Base-by-base conservation (phyloP, 805 yeast genomes). In the Saccharomycopsis fermentans region DNA sequence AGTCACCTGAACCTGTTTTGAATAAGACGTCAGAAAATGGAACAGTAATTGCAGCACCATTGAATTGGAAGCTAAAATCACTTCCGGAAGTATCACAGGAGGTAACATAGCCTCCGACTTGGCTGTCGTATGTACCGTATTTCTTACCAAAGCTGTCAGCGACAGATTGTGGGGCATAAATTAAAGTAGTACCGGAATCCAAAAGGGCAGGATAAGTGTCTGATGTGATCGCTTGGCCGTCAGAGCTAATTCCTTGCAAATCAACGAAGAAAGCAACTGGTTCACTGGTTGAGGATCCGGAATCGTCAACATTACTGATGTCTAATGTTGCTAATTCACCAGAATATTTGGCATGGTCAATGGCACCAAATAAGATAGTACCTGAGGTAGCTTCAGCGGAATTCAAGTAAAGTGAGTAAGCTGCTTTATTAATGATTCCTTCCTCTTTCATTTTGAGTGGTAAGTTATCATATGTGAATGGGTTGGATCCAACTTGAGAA, bases 361-460 rank as follows among this genome's bases (percentile, higher is more conserved):
- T 74, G 35, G 80, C 86, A 17, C 86, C 85, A 69, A 81, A 81
- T 56, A 81, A 68, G 39, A 81, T 68, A 16, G 73, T 63, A 0
- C 77, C 79, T 12, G 60, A 16, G 17, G 55, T 39, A 19, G 63
- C 61, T 4, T 58, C 56, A 1, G 63, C 55, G 17, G 70, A 68
- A 60, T 74, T 71, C 63, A 78, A 70, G 69, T 73, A 79, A 58
- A 80, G 69, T 29, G 82, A 78, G 67, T 77, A 80, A 9, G 78
- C 73, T n/a, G 63, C 65, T 51, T 69, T 67, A 39, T 67, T 63
- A 61, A 77, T 79, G 50, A 69, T 52, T 17, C 82, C 82, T 43
- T 71, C 72, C 9, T 64, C 59, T 62, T 71, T 73, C 67, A 70
- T 67, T 58, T 63, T 62, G 43, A 64, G 58, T 17, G 79, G 69